Evolutionary conservation across 257 asterid genomes (phyloP).

Genomic region (Eucommia ulmoides): DNA sequence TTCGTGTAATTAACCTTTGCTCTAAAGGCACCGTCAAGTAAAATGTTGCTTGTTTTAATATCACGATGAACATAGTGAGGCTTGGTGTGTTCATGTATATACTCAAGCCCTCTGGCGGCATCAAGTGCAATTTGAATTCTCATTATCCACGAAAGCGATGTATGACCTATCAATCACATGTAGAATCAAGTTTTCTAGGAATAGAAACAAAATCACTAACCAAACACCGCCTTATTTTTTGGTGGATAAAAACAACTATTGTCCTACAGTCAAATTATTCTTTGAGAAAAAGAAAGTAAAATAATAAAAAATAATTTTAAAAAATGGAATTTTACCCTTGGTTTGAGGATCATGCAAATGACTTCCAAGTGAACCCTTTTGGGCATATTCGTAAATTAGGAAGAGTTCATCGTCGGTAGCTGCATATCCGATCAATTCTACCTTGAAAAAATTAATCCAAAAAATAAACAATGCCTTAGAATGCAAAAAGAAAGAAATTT

Average conservation of each 20-base stretch:
- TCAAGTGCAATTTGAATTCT: constrained; percentile 98
- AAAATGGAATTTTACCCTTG: constrained; percentile 39
- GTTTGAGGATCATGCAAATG: constrained; percentile 87
- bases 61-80: constrained; percentile 97
- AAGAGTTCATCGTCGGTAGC: constrained; percentile 72
- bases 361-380: constrained; percentile 77
- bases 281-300: not conserved
- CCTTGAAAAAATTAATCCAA: constrained; percentile 43
- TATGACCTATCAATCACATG: constrained; percentile 45
- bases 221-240: too few relatives aligned
- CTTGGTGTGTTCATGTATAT: constrained; percentile 94
- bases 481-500: not conserved
- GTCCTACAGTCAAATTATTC: too few relatives aligned
- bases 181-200: not conserved
- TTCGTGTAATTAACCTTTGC: too few relatives aligned
- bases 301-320: not conserved
- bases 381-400: constrained; percentile 83
- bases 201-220: too few relatives aligned
- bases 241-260: too few relatives aligned
- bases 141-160: constrained; percentile 79
- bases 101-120: constrained; percentile 92
- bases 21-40: constrained; percentile 73
- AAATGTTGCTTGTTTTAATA: constrained; percentile 86
- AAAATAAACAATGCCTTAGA: constrained; percentile 15
- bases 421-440: constrained; percentile 90